Evolutionary conservation across 768 basidiomycete genomes (phyloP), one percentile per base, ranked within the genome.

Genomic region (Agrocybe praecox): DNA sequence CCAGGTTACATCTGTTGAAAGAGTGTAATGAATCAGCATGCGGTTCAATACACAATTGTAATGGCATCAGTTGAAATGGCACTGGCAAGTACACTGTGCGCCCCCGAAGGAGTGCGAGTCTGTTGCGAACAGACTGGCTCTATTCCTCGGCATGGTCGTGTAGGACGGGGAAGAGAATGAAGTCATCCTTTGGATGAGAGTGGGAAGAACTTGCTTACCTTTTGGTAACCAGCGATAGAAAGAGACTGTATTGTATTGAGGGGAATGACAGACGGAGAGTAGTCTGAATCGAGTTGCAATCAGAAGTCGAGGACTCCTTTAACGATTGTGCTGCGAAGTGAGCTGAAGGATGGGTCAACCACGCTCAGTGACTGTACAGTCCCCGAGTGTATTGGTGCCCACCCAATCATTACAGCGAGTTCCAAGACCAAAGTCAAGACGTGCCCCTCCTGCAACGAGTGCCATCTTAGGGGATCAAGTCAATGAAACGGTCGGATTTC

Each of bases 101-200:
- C 73, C 75, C 79, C 75, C 47, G 36, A 55, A 43, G 51, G 57
- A 63, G 57, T 79, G 80, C 84, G 72, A 75, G 82, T 86, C 77
- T 78, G 86, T 86, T 86, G 86, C 85, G 85, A 88, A 89, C 85
- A 81, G 79, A 87, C 85, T 69, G 68, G 65, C 87, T 88, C 88
- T 90, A 72, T 83, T 78, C 70, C 88, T 90, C 89, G 85, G 78
- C 90, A 91, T 86, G 83, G 90, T 90, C 89, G 89, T 87, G 68
- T 90, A 90, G 74, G 89, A 87, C 88, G 89, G 89, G 89, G 89
- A 90, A 91, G 88, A 90, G 89, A 90, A 90, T 82, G 79, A 80
- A 79, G 83, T 87, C 88, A 89, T 89, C 87, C 69, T 54, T 50
- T 59, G 50, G 6, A 48, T 17, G 19, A 49, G 2, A 21, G 22